These are phyloP conservation scores for Aspergillus mulundensis DNA, from an alignment of 495 filamentous ascomycete species.

Conservation along the genomic window DNA sequence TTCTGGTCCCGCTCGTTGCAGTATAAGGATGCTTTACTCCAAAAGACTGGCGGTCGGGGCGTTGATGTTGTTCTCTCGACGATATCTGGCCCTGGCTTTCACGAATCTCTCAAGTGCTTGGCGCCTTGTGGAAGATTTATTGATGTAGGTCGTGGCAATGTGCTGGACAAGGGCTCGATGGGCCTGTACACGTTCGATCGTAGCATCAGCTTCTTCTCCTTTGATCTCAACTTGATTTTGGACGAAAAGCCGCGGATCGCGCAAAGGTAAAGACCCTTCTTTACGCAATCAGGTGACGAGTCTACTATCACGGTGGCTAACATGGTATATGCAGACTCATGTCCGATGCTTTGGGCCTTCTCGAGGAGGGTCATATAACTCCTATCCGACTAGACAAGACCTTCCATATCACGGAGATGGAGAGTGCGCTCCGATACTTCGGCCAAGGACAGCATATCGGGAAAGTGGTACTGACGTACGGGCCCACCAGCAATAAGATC, in stretches of 20 bases:
- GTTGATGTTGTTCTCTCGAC: slow-evolving; percentile 51
- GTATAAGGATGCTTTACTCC: slow-evolving; percentile 44
- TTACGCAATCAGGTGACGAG: no score
- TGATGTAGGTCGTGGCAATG: slow-evolving; percentile 35
- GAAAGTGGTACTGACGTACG: not conserved
- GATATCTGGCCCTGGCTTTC: slow-evolving; percentile 42
- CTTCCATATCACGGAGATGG: not conserved
- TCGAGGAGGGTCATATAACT: not conserved
- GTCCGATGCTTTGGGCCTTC: not conserved
- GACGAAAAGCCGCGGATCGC: not conserved
- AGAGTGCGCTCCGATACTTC: not conserved
- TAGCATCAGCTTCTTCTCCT: not conserved
- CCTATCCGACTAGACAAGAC: not conserved
- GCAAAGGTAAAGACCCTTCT: no score
- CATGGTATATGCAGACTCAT: no score
- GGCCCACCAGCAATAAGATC: not conserved
- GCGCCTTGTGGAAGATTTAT: slow-evolving; percentile 49
- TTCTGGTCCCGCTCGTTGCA: slow-evolving; percentile 45
- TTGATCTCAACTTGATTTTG: slow-evolving; percentile 4
- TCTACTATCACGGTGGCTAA: no score
- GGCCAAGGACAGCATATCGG: not conserved
- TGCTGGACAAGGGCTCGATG: not conserved
- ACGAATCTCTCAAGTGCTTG: slow-evolving; percentile 49
- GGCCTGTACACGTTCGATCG: not conserved
- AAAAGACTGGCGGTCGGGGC: slow-evolving; percentile 43